Conservation (phyloP, 2,329 filamentous ascomycete genomes). For the Sphaceloma murrayae region DNA sequence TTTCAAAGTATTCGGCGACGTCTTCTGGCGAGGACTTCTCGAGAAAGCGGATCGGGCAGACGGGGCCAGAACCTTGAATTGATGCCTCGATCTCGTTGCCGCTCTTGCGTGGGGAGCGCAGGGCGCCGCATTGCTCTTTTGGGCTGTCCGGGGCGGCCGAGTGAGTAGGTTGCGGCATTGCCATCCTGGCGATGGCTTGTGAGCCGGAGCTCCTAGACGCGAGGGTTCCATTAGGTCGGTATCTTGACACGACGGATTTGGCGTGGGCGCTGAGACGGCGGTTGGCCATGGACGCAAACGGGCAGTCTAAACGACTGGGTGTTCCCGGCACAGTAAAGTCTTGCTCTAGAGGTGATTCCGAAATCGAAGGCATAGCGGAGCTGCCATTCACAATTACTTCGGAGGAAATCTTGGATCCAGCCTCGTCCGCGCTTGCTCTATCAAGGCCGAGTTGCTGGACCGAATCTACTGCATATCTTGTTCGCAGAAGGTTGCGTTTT, state of each 20-base stretch:
- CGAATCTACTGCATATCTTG: conserved; percentile 23
- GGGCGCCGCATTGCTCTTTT: conserved; percentile 21
- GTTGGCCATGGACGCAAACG: conserved; percentile 53
- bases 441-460: conserved; percentile 8
- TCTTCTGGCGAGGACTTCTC: conserved; percentile 90
- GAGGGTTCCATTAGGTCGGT: conserved; percentile 22
- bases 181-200: conserved; percentile 10
- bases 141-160: neutral
- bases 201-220: conserved; percentile 16
- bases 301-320: conserved; percentile 69
- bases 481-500: conserved; percentile 23
- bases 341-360: conserved; percentile 54
- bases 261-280: conserved; percentile 32
- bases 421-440: conserved; percentile 2
- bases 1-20: conserved; percentile 86
- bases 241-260: conserved; percentile 33
- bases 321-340: conserved; percentile 84
- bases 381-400: conserved; percentile 32
- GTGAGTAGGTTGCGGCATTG: conserved; percentile 2
- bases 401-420: conserved; percentile 11
- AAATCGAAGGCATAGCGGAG: conserved; percentile 30
- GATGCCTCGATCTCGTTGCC: conserved; percentile 17
- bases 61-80: conserved; percentile 35
- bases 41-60: conserved; percentile 86
- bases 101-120: conserved; percentile 15